These are phyloP conservation scores for Apiospora malaysiana DNA, from an alignment of 2,329 filamentous ascomycete species.

Conservation along the genomic window DNA sequence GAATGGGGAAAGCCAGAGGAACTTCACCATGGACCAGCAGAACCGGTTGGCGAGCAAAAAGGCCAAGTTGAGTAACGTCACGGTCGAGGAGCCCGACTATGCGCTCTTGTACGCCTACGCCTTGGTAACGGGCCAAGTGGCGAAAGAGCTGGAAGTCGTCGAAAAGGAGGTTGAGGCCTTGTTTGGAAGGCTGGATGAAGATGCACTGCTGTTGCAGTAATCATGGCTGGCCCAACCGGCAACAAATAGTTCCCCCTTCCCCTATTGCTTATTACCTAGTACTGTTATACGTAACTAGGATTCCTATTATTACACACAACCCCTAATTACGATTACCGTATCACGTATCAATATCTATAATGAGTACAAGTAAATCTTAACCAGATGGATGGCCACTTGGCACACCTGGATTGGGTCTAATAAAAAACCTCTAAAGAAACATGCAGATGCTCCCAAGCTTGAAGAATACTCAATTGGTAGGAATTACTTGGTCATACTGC, in stretches of 20 bases:
- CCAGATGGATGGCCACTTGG: background rate
- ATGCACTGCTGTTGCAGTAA: slow-evolving; percentile 62
- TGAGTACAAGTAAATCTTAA: background rate
- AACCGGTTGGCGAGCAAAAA: slow-evolving; percentile 22
- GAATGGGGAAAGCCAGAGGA: slow-evolving; percentile 15
- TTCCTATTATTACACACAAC: background rate
- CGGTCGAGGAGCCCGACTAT: slow-evolving; percentile 79
- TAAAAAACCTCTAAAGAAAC: background rate
- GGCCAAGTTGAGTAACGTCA: slow-evolving; percentile 40
- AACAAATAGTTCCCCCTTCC: background rate
- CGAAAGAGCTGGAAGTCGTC: slow-evolving; percentile 66
- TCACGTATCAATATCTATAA: background rate
- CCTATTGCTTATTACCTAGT: background rate
- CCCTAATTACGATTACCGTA: background rate
- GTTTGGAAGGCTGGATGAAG: slow-evolving; percentile 68
- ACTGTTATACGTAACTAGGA: no score
- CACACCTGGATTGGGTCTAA: background rate
- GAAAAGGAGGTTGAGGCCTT: slow-evolving; percentile 66
- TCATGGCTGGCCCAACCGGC: background rate
- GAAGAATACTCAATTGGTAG: no score
- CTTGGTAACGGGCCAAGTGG: slow-evolving; percentile 70
- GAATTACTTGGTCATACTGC: no score
- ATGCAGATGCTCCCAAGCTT: no score
- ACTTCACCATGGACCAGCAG: slow-evolving; percentile 17
- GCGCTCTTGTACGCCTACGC: slow-evolving; percentile 92